Evolutionary conservation across 805 yeast species (phyloP).

Genomic region (Hemisphaericaspora nanyangensis): DNA sequence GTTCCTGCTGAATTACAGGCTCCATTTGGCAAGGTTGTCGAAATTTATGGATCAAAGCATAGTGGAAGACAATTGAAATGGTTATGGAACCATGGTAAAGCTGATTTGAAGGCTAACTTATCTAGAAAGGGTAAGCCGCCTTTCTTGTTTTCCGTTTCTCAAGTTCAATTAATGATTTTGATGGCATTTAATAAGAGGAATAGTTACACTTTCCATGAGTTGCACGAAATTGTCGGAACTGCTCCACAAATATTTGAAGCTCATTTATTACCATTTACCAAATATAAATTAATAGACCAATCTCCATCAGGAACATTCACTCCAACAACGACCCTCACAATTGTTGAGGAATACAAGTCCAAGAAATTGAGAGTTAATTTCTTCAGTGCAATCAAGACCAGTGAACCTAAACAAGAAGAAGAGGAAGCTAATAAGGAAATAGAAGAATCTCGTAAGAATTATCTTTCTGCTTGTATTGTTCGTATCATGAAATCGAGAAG

Average conservation of each 20-base stretch:
- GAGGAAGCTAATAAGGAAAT: constrained; percentile 77
- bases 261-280: constrained; percentile 75
- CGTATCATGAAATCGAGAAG: constrained; percentile 95
- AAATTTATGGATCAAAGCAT: constrained; percentile 70
- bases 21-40: constrained; percentile 64
- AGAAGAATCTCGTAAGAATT: constrained; percentile 80
- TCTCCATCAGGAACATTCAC: constrained; percentile 49
- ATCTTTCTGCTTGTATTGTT: constrained; percentile 89
- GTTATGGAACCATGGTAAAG: constrained; percentile 94
- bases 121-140: constrained; percentile 80
- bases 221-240: constrained; percentile 66
- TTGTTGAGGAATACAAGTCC: constrained; percentile 79
- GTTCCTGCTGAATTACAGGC: constrained; percentile 66
- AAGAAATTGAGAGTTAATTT: constrained; percentile 83
- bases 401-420: constrained; percentile 57
- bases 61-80: constrained; percentile 87
- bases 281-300: constrained; percentile 70
- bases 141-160: constrained; percentile 73
- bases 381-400: constrained; percentile 55
- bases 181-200: constrained; percentile 75
- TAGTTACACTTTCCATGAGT: constrained; percentile 54
- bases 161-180: constrained; percentile 83
- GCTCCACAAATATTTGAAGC: constrained; percentile 63
- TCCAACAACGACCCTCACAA: constrained; percentile 55
- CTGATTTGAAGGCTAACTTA: constrained; percentile 84